Evolutionary conservation across 768 basidiomycete species (phyloP).

Genomic region (Chalciporus sphaerocephalus): DNA sequence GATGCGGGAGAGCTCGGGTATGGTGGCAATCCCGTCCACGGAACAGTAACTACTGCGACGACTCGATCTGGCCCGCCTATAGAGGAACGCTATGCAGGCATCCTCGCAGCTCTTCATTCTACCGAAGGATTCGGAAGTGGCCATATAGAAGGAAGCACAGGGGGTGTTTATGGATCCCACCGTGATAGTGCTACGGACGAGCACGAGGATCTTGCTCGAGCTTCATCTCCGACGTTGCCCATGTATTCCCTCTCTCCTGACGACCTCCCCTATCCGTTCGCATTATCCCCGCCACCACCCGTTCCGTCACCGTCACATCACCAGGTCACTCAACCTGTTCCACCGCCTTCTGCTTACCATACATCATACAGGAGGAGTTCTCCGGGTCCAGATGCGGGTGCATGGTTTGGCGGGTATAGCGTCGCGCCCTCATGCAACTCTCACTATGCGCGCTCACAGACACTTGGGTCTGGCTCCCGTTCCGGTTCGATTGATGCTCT

Average conservation of each 20-base stretch:
- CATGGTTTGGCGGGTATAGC: constrained; percentile 25
- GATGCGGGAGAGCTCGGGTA: constrained; percentile 12
- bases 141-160: constrained; percentile 26
- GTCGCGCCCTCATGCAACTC: constrained; percentile 25
- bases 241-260: constrained; percentile 10
- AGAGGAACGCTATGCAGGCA: constrained; percentile 27
- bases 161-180: constrained; percentile 25
- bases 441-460: constrained; percentile 28
- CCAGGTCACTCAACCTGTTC: constrained; percentile 11
- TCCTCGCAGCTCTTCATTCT: constrained; percentile 23
- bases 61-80: constrained; percentile 2
- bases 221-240: constrained; percentile 26
- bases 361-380: constrained; percentile 20
- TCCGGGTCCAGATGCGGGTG: constrained; percentile 25
- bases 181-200: constrained; percentile 6
- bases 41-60: neutral
- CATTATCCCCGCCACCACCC: constrained; percentile 27
- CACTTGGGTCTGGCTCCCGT: constrained; percentile 24
- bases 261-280: constrained; percentile 13
- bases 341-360: constrained; percentile 27
- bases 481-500: constrained; percentile 28
- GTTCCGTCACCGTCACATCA: neutral
- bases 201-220: constrained; percentile 9
- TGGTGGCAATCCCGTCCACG: neutral
- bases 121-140: constrained; percentile 10